These are phyloP conservation scores for Herpetomonas samuelpessoai DNA, from an alignment of 208 protist species.

Conservation along the genomic window DNA sequence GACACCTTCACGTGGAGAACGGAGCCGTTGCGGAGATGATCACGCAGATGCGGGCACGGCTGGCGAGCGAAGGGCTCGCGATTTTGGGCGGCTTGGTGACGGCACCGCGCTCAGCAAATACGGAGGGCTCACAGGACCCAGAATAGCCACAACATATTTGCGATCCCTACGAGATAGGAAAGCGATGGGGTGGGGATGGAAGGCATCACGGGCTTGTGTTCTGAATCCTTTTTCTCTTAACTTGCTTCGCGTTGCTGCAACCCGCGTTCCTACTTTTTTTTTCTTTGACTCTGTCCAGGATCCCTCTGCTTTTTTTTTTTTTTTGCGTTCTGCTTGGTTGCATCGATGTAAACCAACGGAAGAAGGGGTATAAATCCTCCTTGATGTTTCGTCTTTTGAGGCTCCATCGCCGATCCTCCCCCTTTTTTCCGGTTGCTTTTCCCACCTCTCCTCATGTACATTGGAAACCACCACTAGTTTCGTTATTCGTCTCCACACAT, in stretches of 20 bases:
- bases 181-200: too few species aligned
- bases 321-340: constrained; percentile 3
- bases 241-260: too few species aligned
- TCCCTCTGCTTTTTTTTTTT: constrained; percentile 7
- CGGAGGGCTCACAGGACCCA: not conserved
- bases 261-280: too few species aligned
- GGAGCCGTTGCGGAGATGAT: constrained; percentile 45
- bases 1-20: constrained; percentile 57
- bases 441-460: too few species aligned
- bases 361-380: not conserved
- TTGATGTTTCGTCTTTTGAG: constrained; percentile 21
- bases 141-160: not conserved
- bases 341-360: constrained; percentile 7
- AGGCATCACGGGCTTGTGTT: too few species aligned
- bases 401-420: too few species aligned
- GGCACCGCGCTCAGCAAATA: not conserved
- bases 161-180: too few species aligned
- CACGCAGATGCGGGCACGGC: constrained; percentile 41
- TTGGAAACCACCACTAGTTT: too few species aligned
- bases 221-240: too few species aligned
- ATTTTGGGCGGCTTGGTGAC: constrained; percentile 49
- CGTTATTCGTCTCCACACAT: too few species aligned
- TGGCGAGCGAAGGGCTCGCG: constrained; percentile 45
- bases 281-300: too few species aligned
- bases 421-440: too few species aligned